Evolutionary conservation across 495 filamentous ascomycete species (phyloP).

Genomic region (Tuber brumale): DNA sequence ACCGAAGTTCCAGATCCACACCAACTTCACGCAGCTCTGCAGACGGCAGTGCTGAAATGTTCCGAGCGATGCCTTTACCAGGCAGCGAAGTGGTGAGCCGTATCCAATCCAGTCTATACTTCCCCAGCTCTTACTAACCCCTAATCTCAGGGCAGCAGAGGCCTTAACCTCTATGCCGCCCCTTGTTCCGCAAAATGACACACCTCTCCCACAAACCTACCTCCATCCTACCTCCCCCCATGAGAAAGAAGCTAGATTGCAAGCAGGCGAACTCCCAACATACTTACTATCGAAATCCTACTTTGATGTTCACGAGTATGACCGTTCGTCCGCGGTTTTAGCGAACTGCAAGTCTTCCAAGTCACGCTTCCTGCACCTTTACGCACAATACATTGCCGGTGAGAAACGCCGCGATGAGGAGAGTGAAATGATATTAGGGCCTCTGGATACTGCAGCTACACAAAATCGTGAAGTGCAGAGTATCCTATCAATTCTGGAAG

Average conservation of each 20-base stretch:
- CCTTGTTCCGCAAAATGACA: constrained; percentile 36
- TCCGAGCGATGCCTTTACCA: constrained; percentile 94
- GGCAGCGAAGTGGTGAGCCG: constrained; percentile 82
- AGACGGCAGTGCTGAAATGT: constrained; percentile 79
- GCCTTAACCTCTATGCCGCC: constrained; percentile 71
- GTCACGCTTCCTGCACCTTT: constrained; percentile 71
- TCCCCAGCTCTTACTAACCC: constrained; percentile 2
- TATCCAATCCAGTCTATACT: neutral
- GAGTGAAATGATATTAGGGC: constrained; percentile 93
- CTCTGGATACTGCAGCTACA: constrained; percentile 74
- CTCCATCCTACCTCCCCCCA: constrained; percentile 47
- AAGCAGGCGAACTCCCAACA: constrained; percentile 69
- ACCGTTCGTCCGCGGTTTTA: constrained; percentile 76
- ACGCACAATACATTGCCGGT: constrained; percentile 84
- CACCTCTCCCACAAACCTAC: constrained; percentile 36
- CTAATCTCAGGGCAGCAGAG: constrained; percentile 73
- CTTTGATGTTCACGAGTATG: constrained; percentile 93
- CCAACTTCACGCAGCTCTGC: constrained; percentile 51
- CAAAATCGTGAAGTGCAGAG: constrained; percentile 73
- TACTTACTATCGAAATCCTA: constrained; percentile 90
- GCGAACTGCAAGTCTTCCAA: constrained; percentile 34
- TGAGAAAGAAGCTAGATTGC: constrained; percentile 64
- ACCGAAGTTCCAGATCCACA: constrained; percentile 35
- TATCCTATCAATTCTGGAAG: constrained; percentile 66
- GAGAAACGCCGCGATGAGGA: constrained; percentile 97